These are phyloP conservation scores for Colletotrichum sp. DNA, from an alignment of 2,329 filamentous ascomycete species.

Conservation along the genomic window DNA sequence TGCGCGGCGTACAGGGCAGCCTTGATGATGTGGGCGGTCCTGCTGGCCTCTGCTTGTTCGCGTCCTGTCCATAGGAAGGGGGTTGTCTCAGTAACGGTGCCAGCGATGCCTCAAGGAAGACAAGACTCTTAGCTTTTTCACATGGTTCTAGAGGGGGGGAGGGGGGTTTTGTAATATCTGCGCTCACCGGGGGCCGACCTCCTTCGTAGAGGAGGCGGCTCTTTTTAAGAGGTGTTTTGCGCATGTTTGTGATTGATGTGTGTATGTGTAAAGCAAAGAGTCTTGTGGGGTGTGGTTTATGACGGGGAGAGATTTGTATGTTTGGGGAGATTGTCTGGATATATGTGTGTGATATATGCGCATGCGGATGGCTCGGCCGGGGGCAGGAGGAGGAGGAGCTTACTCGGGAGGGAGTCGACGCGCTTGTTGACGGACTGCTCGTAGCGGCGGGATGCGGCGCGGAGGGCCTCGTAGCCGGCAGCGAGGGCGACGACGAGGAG, in stretches of 20 bases:
- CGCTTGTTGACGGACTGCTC: constrained; percentile 62
- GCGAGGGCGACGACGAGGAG: constrained; percentile 81
- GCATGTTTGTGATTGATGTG: neutral
- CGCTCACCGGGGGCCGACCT: constrained; percentile 14
- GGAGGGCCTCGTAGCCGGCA: constrained; percentile 91
- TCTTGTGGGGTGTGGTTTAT: neutral
- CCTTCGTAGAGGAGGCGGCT: constrained; percentile 9
- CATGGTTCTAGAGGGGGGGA: neutral
- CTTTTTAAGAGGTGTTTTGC: neutral
- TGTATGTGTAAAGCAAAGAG: neutral
- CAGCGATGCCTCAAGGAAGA: constrained; percentile 30
- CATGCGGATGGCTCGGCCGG: neutral
- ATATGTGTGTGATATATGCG: neutral
- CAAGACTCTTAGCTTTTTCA: constrained; percentile 25
- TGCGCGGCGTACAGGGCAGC: constrained; percentile 86
- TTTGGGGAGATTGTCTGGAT: neutral
- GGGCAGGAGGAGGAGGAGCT: constrained; percentile 32
- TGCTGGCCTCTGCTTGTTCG: constrained; percentile 64
- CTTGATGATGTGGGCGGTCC: constrained; percentile 79
- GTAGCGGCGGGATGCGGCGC: constrained; percentile 78
- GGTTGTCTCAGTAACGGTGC: constrained; percentile 65
- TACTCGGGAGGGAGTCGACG: constrained; percentile 58
- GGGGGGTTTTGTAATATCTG: neutral
- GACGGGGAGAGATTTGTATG: neutral
- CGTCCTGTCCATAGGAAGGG: constrained; percentile 76